Evolutionary conservation across 164 flowering plant species (phyloP), one percentile per base, ranked within the genome.

Genomic region (Stephania cephalantha): DNA sequence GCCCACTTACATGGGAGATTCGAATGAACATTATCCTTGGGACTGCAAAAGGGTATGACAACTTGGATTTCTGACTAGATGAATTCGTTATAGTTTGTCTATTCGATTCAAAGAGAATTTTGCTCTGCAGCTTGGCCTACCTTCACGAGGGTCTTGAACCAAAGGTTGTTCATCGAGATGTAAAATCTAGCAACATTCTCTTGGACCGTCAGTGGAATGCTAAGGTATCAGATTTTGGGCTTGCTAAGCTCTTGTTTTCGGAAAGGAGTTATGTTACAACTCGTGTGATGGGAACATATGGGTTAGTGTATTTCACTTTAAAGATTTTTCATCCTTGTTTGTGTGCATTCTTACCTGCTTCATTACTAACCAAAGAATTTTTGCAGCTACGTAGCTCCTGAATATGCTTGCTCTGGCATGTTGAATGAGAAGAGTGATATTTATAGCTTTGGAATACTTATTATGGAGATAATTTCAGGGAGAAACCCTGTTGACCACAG

Each of bases 131-230:
- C 63, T 86, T 95, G 88, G 98, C 97, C 46, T 95, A 95, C 79
- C 97, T 95, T 76, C 98, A 95, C 74, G 98, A 95, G 84, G 97
- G 98, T 76, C 93, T 95, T 68, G 98, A 95, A 78, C 97, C 99
- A 20, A 95, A 93, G 86, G 99, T 95, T 80, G 96, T 95, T 17
- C 99, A 95, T 77, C 86, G 99, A 13, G 98, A 95, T 77, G 88
- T 95, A 68, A 95, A 95, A 84, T 84, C 98, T 30, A 90, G 96
- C 85, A 95, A 95, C 81, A 95, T 93, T 73, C 83, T 95, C 71
- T 86, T 95, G 64, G 99, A 95, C 82, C 88, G 85, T 22, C 92
- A 88, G 20, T 95, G 99, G 99, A 83, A 91, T 75, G 48, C 99
- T 29, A 95, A 93, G 81, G 90, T 95, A 31, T 95, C 99, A 45